Evolutionary conservation across 805 yeast species (phyloP).

Genomic region (Cyberlindnera meyerae): DNA sequence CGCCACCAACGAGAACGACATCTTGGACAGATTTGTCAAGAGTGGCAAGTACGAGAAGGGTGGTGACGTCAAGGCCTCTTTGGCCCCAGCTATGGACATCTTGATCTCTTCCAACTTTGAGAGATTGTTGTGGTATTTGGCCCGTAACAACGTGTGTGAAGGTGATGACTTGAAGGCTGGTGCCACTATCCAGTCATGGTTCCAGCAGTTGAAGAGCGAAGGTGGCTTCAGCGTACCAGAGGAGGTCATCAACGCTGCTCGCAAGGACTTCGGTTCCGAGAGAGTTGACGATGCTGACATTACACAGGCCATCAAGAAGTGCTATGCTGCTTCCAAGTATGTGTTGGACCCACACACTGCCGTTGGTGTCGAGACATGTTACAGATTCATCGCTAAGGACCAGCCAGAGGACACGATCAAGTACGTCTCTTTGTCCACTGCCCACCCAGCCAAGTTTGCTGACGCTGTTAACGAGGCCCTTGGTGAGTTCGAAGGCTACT

Average conservation of each 20-base stretch:
- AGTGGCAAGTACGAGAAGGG: conserved; percentile 80
- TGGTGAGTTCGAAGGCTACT: conserved; percentile 59
- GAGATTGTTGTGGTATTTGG: conserved; percentile 91
- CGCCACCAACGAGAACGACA: conserved; percentile 95
- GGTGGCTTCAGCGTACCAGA: conserved; percentile 74
- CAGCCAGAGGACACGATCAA: conserved; percentile 38
- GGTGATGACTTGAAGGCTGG: conserved; percentile 66
- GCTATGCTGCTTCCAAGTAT: conserved; percentile 63
- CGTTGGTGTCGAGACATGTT: conserved; percentile 82
- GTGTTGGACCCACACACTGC: conserved; percentile 96
- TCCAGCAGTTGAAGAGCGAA: conserved; percentile 65
- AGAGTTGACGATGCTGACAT: conserved; percentile 79
- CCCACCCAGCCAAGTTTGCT: conserved; percentile 98
- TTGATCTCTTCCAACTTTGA: conserved; percentile 93
- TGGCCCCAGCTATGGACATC: conserved; percentile 99
- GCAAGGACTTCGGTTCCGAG: conserved; percentile 67
- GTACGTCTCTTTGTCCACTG: conserved; percentile 83
- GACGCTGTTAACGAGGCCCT: conserved; percentile 90
- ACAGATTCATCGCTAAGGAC: conserved; percentile 51
- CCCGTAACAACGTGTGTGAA: conserved; percentile 59
- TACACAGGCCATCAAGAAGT: conserved; percentile 65
- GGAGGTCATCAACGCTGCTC: conserved; percentile 61
- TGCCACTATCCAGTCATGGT: conserved; percentile 63
- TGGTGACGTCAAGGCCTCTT: conserved; percentile 74
- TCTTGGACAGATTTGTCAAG: conserved; percentile 86